phyloP scores from a whole-genome alignment of 1,139 yeast species.

The Lodderomyces theae region DNA sequence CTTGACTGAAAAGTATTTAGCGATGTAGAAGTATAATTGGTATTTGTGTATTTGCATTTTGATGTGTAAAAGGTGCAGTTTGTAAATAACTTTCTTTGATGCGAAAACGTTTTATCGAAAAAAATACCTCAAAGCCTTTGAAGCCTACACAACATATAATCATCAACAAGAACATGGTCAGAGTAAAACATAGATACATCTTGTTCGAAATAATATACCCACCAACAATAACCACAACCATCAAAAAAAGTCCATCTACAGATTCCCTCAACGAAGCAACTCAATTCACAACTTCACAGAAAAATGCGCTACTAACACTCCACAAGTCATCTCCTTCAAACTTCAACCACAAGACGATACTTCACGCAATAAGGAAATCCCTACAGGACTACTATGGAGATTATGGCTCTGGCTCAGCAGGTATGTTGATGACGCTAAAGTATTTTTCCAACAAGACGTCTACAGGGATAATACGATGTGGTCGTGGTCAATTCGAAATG shows the following conservation, averaged over 20 bases:
- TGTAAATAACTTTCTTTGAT: too few species aligned
- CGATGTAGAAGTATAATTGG: too few species aligned
- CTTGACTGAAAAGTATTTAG: constrained; percentile 62
- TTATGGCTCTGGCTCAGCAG: constrained; percentile 67
- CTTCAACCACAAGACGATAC: constrained; percentile 45
- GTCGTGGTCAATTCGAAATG: constrained; percentile 59
- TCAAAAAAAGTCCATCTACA: constrained; percentile 6
- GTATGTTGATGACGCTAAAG: constrained; percentile 60
- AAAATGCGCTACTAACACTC: constrained; percentile 40
- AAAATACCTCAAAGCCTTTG: background rate
- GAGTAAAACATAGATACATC: constrained; percentile 81
- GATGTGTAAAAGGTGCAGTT: background rate
- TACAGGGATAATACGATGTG: constrained; percentile 80
- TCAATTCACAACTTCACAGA: constrained; percentile 25
- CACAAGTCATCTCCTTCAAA: constrained; percentile 50
- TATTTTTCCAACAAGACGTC: constrained; percentile 81
- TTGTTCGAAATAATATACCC: constrained; percentile 79
- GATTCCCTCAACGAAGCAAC: constrained; percentile 17
- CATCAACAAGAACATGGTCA: constrained; percentile 67
- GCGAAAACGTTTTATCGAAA: background rate
- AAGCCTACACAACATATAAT: background rate
- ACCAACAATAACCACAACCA: constrained; percentile 48
- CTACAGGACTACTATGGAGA: constrained; percentile 72
- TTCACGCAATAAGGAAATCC: constrained; percentile 52
- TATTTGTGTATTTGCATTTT: background rate